Evolutionary conservation across 208 protist species (phyloP), one percentile per base, ranked within the genome.

Genomic region (Trypanosomatidae sp.): DNA sequence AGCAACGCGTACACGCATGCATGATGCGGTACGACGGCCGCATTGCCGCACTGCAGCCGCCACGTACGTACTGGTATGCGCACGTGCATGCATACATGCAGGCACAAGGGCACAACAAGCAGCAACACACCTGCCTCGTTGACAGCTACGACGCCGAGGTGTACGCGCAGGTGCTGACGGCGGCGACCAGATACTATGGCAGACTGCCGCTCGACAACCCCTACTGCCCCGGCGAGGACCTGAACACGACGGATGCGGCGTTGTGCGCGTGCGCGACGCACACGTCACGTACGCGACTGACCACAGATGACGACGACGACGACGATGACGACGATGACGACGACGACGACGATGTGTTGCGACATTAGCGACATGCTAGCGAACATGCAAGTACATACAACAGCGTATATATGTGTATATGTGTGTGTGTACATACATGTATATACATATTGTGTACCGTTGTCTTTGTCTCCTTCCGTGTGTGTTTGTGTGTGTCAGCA

Each of bases 171-270:
- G 66, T 92, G 7, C 25, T 55, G 15, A 55, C 71, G 33, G 72
- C 71, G 45, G 87, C 77, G 58, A 65, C 66, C 20, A 66, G 58
- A 41, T 86, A 82, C 61, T 89, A 83, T 30, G 74, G 63, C 7
- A 51, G 68, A 28, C 69, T 69, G 47, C 74, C 84, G 10, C 66
- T 92, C 42, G 45, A 67, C 26, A 92, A 89, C 51, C 84, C 84
- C 6, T 92, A 83, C 49, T 92, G 78, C 33, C 43, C 58, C n/a
- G 84, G 79, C 23, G 79, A 92, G 49, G 79, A 92, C 45, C 48
- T 89, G 42, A 92, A 92, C 56, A 86, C 77, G 19, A 82, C 87
- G 28, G 53, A 59, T 22, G 67, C 50, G 24, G 84, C 66, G 37
- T 33, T 47, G 43, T 67, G 54, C 55, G 44, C 79, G 22, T 85